phyloP scores from a whole-genome alignment of 78 protist genomes.

The Chrysochromulina parva region DNA sequence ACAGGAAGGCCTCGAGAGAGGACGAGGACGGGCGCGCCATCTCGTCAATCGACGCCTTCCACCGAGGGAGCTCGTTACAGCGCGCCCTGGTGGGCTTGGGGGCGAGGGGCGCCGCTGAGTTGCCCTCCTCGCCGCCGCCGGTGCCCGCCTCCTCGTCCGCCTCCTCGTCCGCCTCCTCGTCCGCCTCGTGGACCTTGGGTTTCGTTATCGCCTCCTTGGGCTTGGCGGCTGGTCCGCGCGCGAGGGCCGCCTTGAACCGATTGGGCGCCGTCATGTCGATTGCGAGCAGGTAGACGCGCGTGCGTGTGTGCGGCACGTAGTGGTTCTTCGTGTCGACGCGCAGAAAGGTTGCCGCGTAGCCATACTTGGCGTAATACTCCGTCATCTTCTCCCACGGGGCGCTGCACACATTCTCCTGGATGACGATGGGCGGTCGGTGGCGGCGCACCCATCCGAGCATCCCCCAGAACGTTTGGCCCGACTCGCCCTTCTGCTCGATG shows the following conservation, averaged over 20 bases:
- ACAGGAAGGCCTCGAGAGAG: slow-evolving; percentile 18
- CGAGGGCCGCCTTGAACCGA: neutral
- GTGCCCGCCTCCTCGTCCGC: neutral
- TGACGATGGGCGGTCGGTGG: slow-evolving; percentile 14
- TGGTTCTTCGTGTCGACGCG: slow-evolving; percentile 45
- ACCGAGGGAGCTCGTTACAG: neutral
- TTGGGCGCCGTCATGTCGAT: neutral
- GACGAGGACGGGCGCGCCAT: slow-evolving; percentile 11
- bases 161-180: no score
- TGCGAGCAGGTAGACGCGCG: slow-evolving; percentile 46
- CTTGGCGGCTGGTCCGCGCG: neutral
- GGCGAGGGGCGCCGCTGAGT: no score
- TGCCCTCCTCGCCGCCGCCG: neutral
- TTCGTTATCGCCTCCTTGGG: no score
- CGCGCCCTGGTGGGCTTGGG: no score
- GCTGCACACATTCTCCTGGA: slow-evolving; percentile 40
- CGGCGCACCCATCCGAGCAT: slow-evolving; percentile 29
- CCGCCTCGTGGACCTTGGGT: neutral
- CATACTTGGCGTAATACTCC: neutral
- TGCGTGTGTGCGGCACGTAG: slow-evolving; percentile 54
- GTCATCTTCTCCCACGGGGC: slow-evolving; percentile 46
- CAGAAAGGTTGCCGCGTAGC: neutral
- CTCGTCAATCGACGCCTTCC: neutral
- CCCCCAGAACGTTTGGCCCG: slow-evolving; percentile 50
- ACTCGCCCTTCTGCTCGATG: slow-evolving; percentile 49